Evolutionary conservation across 2,329 filamentous ascomycete species (phyloP), one percentile per base, ranked within the genome.

Genomic region (Xylaria sp.): DNA sequence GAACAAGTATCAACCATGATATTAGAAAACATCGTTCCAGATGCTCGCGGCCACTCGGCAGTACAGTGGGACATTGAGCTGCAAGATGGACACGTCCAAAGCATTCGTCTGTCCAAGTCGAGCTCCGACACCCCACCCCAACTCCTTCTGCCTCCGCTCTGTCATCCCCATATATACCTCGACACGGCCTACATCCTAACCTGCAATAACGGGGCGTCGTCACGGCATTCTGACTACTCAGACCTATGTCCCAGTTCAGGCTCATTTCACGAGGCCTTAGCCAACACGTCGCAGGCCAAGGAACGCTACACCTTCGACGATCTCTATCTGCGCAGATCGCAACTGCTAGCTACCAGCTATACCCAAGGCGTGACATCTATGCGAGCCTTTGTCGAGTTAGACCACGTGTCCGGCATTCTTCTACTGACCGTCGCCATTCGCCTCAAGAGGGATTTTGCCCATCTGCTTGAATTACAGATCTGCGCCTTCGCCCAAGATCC

Each of bases 91-190:
- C 53, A 59, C 32, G 62, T 76, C 25, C 66, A 68, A 21, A 68
- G 57, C 27, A 72, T 75, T 47, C 57, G 57, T n/a, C 73, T 71
- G 42, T 71, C 73, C 10, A 23, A 68, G 27, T 54, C 68, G 55
- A 48, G 42, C 29, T 42, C 54, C 9, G 64, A 66, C 50, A 70
- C 63, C 12, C 68, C 72, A 12, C 70, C 76, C 5, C 75, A 69
- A 27, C 74, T 82, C 18, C 65, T 82, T 2, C 71, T 82, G 5
- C 79, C 81, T 5, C 57, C 81, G 2, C 83, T 93, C 2, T 92
- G 90, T 72, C 91, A 93, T 75, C 90, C 91, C 8, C 91, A 93
- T 72, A 87, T 93, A 60, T 91, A 93, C 75, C 83, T 93, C 32
- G 91, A 93, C 78, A 91, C 91, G 75, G 84, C 87, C 47, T 91